Percentiles rank a stretch among this genome's conserved stretches.
These are phyloP conservation scores for Nymphaea colorata DNA, from an alignment of 164 flowering plant species.

Conservation along the genomic window DNA sequence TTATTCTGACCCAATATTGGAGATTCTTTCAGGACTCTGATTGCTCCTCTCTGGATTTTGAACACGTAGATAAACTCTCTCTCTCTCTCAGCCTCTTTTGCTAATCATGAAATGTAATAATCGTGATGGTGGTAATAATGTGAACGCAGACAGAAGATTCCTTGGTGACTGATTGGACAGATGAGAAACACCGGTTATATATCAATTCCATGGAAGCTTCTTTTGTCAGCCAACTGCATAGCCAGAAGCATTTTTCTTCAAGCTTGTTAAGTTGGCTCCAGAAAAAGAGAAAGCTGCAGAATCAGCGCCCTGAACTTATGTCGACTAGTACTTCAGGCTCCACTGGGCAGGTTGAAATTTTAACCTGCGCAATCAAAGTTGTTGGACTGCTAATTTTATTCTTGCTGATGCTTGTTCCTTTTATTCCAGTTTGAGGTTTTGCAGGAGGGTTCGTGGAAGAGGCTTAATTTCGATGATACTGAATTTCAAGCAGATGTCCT, in stretches of 20 bases:
- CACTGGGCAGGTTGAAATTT: constrained; percentile 44
- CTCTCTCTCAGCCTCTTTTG: no score
- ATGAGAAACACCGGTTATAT: constrained; percentile 78
- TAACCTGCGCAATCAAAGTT: constrained; percentile 2
- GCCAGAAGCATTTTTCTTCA: constrained; percentile 20
- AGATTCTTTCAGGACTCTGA: neutral
- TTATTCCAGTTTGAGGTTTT: constrained; percentile 34
- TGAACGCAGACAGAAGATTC: constrained; percentile 13
- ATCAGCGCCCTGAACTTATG: constrained; percentile 10
- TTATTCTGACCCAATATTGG: no score
- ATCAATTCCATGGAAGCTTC: constrained; percentile 79
- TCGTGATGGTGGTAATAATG: neutral
- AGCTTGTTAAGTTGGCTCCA: constrained; percentile 19
- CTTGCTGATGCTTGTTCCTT: neutral
- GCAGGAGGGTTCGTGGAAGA: constrained; percentile 48
- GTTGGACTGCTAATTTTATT: neutral
- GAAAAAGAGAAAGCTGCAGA: constrained; percentile 9
- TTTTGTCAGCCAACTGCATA: constrained; percentile 46
- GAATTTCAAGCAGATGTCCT: constrained; percentile 7
- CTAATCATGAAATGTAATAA: no score
- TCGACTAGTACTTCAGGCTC: constrained; percentile 5
- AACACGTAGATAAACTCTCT: no score
- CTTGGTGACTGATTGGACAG: constrained; percentile 52
- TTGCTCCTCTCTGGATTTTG: neutral
- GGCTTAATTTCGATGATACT: constrained; percentile 29